phyloP scores from a whole-genome alignment of 345 rosid genomes.

The Eutrema heterophyllum region DNA sequence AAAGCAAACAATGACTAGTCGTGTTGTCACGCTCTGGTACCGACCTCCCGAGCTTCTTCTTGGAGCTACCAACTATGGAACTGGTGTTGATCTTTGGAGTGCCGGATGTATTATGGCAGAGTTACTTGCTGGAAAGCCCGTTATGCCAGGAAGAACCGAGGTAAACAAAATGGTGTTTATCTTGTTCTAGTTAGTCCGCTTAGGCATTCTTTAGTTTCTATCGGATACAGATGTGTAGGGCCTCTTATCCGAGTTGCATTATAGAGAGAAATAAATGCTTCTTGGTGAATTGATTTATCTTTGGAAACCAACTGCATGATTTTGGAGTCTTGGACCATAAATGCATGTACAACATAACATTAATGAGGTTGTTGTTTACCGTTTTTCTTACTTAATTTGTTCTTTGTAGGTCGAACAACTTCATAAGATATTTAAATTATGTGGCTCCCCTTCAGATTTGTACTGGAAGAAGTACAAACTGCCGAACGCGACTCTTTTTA shows the following conservation, averaged over 20 bases:
- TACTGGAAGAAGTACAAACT: constrained; percentile 83
- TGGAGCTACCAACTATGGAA: constrained; percentile 70
- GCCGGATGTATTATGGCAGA: constrained; percentile 94
- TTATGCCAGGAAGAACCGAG: constrained; percentile 93
- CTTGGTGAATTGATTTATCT: constrained; percentile 4
- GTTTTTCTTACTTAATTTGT: constrained; percentile 3
- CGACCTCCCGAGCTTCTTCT: constrained; percentile 95
- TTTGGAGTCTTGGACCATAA: constrained; percentile 12
- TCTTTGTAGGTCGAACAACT: constrained; percentile 78
- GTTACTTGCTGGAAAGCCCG: constrained; percentile 79
- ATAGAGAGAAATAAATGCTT: neutral
- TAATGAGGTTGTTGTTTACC: neutral
- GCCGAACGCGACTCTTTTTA: constrained; percentile 78
- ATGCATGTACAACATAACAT: neutral
- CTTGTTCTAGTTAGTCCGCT: neutral
- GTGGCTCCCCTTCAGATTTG: constrained; percentile 86
- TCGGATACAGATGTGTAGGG: constrained; percentile 3
- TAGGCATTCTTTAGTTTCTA: neutral
- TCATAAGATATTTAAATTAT: constrained; percentile 82
- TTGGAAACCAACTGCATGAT: neutral
- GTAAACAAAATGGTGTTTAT: constrained; percentile 33
- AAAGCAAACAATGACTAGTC: constrained; percentile 75
- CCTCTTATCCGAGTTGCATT: neutral
- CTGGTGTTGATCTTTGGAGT: constrained; percentile 92
- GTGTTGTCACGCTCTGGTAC: constrained; percentile 96